Evolutionary conservation across 768 basidiomycete genomes (phyloP), one percentile per base, ranked within the genome.

Genomic region (Hygrophoropsis aurantiaca): DNA sequence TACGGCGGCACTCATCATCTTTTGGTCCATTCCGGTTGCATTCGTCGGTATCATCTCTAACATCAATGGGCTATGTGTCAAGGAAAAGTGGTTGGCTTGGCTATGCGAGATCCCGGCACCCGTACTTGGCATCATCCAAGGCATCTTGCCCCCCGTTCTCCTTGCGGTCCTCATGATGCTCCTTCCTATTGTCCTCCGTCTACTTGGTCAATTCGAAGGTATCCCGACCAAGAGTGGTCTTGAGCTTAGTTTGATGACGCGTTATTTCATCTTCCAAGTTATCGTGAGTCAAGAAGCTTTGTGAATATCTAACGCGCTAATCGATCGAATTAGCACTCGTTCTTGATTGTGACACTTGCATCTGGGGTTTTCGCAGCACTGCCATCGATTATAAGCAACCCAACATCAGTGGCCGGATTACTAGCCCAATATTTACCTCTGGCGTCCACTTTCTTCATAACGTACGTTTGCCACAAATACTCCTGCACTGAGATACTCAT

Each of bases 161-260:
- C 82, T 99, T 42, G 92, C 92, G 0, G 77, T 98, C 15, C 77
- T 99, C 42, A 93, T 94, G 84, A 81, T 93, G 82, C 73, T 98
- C 6, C 74, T 99, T 81, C 85, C 77, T 0, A 88, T 93, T 58
- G 57, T 98, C 13, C 65, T 98, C 49, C 78, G 95, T 32, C 69
- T 90, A 18, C 71, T 97, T 23, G 90, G 84, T 11, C 74, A 80
- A 16, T 86, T 97, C 44, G 91, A 98, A 68, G 97, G 97, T 16
- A 90, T 93, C 16, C 94, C 95, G 0, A 85, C 88, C 54, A 76
- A 77, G 26, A 89, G 85, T 0, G 85, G 82, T 1, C 68, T 98
- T 34, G 95, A 99, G 57, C 77, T 97, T 4, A 89, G 86, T 42
- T 67, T 99, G 59, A 97, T 97, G 94, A 84, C 82, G 1, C 75